phyloP scores from a whole-genome alignment of 345 rosid species.

The Mercurialis annua region DNA sequence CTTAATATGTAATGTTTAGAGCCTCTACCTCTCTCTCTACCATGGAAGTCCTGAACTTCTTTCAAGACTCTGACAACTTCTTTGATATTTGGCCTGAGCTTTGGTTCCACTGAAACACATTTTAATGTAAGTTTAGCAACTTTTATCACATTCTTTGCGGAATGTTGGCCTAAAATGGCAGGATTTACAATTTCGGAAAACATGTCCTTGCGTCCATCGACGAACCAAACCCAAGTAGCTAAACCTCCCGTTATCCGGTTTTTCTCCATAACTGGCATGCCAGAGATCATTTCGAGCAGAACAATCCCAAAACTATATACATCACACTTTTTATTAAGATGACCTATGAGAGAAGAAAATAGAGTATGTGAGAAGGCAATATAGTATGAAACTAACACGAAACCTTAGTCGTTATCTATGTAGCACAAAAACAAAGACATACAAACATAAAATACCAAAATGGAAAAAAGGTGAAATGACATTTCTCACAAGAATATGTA shows the following conservation, averaged over 20 bases:
- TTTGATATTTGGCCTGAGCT: conserved; percentile 16
- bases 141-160: neutral
- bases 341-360: conserved; percentile 17
- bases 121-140: conserved; percentile 14
- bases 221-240: conserved; percentile 25
- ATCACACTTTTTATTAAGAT: conserved; percentile 24
- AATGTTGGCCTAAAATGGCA: conserved; percentile 23
- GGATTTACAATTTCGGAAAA: conserved; percentile 22
- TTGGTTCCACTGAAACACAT: conserved; percentile 20
- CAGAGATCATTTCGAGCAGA: conserved; percentile 27
- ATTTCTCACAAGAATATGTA: too few relatives aligned
- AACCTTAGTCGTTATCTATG: neutral
- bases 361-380: neutral
- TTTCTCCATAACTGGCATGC: conserved; percentile 27
- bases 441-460: too few relatives aligned
- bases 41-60: conserved; percentile 38
- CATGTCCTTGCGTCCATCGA: conserved; percentile 13
- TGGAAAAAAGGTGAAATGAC: too few relatives aligned
- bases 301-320: conserved; percentile 32
- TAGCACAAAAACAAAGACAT: too few relatives aligned
- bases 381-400: neutral
- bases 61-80: conserved; percentile 16
- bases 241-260: conserved; percentile 19
- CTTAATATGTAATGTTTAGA: conserved; percentile 16
- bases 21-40: conserved; percentile 3